Evolutionary conservation across 495 filamentous ascomycete genomes (phyloP).

Genomic region (Lepraria neglecta): DNA sequence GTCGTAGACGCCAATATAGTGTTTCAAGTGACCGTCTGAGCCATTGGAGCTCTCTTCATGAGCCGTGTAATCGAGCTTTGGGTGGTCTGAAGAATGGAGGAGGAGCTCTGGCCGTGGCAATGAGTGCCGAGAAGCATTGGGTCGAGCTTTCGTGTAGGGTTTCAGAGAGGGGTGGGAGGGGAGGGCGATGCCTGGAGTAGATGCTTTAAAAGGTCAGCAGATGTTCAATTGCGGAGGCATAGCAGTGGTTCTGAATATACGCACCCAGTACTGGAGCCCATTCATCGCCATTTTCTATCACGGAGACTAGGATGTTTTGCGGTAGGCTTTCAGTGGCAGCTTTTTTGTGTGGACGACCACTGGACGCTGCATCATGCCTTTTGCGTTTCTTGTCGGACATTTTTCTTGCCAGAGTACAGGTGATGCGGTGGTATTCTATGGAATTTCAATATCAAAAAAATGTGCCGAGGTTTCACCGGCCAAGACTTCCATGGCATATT

Average conservation of each 20-base stretch:
- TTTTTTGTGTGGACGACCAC: constrained; percentile 55
- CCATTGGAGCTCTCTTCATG: constrained; percentile 60
- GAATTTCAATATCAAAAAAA: background rate
- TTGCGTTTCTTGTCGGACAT: constrained; percentile 67
- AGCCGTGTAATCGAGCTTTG: constrained; percentile 73
- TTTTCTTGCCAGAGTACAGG: background rate
- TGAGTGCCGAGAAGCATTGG: constrained; percentile 32
- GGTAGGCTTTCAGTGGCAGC: constrained; percentile 42
- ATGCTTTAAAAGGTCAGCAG: constrained; percentile 41
- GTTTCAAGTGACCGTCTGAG: constrained; percentile 60
- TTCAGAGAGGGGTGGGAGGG: constrained; percentile 52
- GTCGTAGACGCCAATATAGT: constrained; percentile 85
- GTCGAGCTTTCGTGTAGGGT: constrained; percentile 54
- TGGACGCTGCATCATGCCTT: constrained; percentile 48
- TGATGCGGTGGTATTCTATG: background rate
- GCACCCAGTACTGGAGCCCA: constrained; percentile 64
- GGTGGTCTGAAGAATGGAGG: constrained; percentile 69
- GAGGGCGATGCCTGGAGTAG: constrained; percentile 59
- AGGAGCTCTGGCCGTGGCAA: constrained; percentile 57
- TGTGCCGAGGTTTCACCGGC: background rate
- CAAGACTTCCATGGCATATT: too few species aligned
- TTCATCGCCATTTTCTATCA: constrained; percentile 50
- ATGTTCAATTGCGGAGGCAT: too few species aligned
- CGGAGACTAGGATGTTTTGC: constrained; percentile 48
- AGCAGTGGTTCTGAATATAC: constrained; percentile 3